A percentile compares a stretch with the other conserved stretches of the same genome.
Conservation (phyloP, 805 yeast species). For the Starmerella kuoi region DNA sequence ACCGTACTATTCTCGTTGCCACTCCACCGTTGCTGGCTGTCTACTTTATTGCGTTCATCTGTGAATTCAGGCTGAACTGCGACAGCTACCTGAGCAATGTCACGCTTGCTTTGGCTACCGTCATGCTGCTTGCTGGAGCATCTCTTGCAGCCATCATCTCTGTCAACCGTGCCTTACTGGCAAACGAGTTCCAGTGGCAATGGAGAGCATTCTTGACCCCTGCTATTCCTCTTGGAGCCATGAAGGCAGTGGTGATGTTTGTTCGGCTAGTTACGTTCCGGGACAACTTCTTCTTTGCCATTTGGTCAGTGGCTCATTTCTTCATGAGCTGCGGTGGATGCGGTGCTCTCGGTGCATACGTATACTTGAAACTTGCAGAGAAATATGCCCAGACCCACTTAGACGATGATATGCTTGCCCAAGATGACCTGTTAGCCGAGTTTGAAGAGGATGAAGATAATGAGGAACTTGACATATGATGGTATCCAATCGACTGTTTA, state of each 20-base stretch:
- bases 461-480: constrained; percentile 21
- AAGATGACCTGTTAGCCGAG: constrained; percentile 22
- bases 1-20: constrained; percentile 22
- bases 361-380: constrained; percentile 23
- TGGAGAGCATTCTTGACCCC: constrained; percentile 27
- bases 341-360: constrained; percentile 24
- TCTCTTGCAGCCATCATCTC: constrained; percentile 23
- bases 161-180: constrained; percentile 24
- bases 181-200: constrained; percentile 26
- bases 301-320: constrained; percentile 16
- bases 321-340: constrained; percentile 21
- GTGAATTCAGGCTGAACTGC: constrained; percentile 7
- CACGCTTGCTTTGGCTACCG: constrained; percentile 14
- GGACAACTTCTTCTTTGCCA: constrained; percentile 3
- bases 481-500: too few relatives aligned
- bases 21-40: constrained; percentile 18
- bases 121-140: constrained; percentile 19
- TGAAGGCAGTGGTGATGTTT: constrained; percentile 8
- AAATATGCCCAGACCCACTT: constrained; percentile 21
- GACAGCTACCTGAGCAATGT: constrained; percentile 16
- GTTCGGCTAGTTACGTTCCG: constrained; percentile 4
- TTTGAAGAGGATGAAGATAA: constrained; percentile 24
- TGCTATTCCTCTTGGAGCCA: constrained; percentile 20
- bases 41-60: constrained; percentile 11
- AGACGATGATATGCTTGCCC: constrained; percentile 21